phyloP scores from a whole-genome alignment of 23 red algal genomes.

The Gracilaria caudata region DNA sequence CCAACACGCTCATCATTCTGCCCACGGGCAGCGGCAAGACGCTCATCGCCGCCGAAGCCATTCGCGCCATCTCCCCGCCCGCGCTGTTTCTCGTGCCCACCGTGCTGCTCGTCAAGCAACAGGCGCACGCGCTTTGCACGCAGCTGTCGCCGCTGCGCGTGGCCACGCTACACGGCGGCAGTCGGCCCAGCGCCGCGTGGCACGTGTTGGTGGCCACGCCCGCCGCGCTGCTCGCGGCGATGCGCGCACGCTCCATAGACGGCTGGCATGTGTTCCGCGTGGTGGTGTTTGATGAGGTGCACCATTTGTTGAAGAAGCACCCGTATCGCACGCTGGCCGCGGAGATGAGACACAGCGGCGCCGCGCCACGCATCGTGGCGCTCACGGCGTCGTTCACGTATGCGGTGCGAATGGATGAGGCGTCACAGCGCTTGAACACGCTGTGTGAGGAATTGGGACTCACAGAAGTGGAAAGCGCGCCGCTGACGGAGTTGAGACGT shows the following conservation, averaged over 20 bases:
- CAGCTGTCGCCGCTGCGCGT: neutral
- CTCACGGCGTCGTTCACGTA: slow-evolving; percentile 43
- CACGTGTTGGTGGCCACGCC: slow-evolving; percentile 39
- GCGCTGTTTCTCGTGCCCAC: slow-evolving; percentile 52
- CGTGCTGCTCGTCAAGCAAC: slow-evolving; percentile 40
- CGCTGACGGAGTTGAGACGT: neutral
- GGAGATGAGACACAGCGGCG: neutral
- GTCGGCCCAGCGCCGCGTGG: neutral
- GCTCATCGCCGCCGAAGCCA: slow-evolving; percentile 72
- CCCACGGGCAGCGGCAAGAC: slow-evolving; percentile 86
- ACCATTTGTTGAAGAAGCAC: slow-evolving; percentile 55
- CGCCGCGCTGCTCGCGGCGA: neutral
- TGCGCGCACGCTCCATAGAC: too few relatives aligned
- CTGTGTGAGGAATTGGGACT: slow-evolving; percentile 28
- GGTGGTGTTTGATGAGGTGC: slow-evolving; percentile 62
- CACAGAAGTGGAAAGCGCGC: neutral
- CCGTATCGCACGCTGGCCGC: slow-evolving; percentile 46
- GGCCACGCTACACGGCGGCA: slow-evolving; percentile 12
- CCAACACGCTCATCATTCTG: slow-evolving; percentile 70
- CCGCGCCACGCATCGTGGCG: slow-evolving; percentile 17
- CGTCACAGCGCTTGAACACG: neutral
- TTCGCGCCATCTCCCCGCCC: slow-evolving; percentile 26
- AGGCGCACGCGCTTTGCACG: neutral
- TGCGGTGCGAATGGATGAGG: neutral
- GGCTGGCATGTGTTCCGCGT: neutral